A percentile compares a stretch with the other conserved stretches of the same genome.
Conservation (phyloP, 1,139 yeast species). For the Hansenula lynferdii region DNA sequence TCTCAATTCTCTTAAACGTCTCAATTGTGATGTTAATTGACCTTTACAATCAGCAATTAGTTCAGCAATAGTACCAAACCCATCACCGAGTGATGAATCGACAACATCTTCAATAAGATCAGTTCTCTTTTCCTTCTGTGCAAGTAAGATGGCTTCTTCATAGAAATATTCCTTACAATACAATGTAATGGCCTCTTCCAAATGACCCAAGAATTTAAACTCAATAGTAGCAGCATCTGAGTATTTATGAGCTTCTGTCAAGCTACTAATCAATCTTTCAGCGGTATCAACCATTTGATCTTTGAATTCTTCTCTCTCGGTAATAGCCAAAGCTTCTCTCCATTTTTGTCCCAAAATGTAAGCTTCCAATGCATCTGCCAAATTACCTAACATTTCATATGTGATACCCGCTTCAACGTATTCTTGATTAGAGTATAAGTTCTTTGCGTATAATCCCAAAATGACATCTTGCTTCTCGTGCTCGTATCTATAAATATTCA, state of each 20-base stretch:
- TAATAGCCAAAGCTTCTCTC: conserved; percentile 76
- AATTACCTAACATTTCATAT: conserved; percentile 62
- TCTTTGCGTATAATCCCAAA: conserved; percentile 56
- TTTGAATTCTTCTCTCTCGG: conserved; percentile 35
- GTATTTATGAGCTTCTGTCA: conserved; percentile 69
- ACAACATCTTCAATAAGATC: conserved; percentile 54
- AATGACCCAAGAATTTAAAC: conserved; percentile 52
- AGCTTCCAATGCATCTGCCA: conserved; percentile 59
- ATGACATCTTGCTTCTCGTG: conserved; percentile 49
- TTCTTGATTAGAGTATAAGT: conserved; percentile 48
- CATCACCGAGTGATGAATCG: conserved; percentile 77
- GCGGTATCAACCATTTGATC: conserved; percentile 41
- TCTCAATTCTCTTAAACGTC: conserved; percentile 79
- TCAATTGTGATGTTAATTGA: conserved; percentile 79
- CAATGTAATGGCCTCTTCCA: conserved; percentile 57
- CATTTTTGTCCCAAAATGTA: conserved; percentile 71
- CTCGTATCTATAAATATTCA: conserved; percentile 58
- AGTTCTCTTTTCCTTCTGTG: conserved; percentile 35
- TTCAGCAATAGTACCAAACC: conserved; percentile 85
- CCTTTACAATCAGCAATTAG: conserved; percentile 86
- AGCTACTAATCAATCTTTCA: conserved; percentile 50
- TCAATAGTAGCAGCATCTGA: conserved; percentile 83
- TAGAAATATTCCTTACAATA: conserved; percentile 74
- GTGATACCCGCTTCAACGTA: conserved; percentile 73
- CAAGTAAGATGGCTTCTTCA: conserved; percentile 71